A percentile compares a stretch with the other conserved stretches of the same genome.
phyloP scores from a whole-genome alignment of 2,329 filamentous ascomycete species.

The Pseudogymnoascus sp. region DNA sequence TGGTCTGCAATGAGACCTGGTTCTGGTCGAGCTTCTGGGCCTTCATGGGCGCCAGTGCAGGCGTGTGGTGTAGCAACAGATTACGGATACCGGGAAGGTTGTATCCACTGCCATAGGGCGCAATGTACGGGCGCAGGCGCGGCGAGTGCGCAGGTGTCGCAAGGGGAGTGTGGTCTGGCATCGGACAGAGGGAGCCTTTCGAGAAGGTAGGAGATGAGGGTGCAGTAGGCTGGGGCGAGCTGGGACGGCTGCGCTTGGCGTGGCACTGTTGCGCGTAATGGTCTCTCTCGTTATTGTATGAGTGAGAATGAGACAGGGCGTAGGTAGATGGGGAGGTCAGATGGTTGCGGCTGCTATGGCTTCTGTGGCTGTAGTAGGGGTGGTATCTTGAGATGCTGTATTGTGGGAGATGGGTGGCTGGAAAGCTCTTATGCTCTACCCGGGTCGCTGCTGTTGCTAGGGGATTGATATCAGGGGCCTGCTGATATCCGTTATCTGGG shows the following conservation, averaged over 20 bases:
- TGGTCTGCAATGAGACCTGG: slow-evolving; percentile 27
- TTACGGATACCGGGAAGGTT: slow-evolving; percentile 80
- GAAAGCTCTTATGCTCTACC: slow-evolving; percentile 47
- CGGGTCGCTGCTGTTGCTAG: slow-evolving; percentile 53
- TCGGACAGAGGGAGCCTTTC: slow-evolving; percentile 89
- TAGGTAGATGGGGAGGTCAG: slow-evolving; percentile 60
- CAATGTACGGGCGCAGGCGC: slow-evolving; percentile 64
- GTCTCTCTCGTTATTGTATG: slow-evolving; percentile 71
- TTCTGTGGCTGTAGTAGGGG: slow-evolving; percentile 43
- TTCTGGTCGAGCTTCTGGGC: slow-evolving; percentile 10
- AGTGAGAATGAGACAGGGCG: slow-evolving; percentile 86
- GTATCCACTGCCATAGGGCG: slow-evolving; percentile 53
- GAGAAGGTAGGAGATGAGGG: slow-evolving; percentile 95
- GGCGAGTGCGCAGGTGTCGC: slow-evolving; percentile 94
- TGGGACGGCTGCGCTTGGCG: slow-evolving; percentile 82
- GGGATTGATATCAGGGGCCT: slow-evolving; percentile 43
- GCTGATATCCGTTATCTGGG: slow-evolving; percentile 29
- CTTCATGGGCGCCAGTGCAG: slow-evolving; percentile 59
- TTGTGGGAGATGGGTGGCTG: slow-evolving; percentile 15
- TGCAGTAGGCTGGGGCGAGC: slow-evolving; percentile 89
- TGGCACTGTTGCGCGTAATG: slow-evolving; percentile 67
- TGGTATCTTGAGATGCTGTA: slow-evolving; percentile 43
- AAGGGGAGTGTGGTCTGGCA: slow-evolving; percentile 96
- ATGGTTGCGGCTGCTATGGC: slow-evolving; percentile 31
- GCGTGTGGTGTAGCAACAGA: slow-evolving; percentile 45